These are phyloP conservation scores for Thelephora terrestris DNA, from an alignment of 1,284 basidiomycete species.

Conservation along the genomic window DNA sequence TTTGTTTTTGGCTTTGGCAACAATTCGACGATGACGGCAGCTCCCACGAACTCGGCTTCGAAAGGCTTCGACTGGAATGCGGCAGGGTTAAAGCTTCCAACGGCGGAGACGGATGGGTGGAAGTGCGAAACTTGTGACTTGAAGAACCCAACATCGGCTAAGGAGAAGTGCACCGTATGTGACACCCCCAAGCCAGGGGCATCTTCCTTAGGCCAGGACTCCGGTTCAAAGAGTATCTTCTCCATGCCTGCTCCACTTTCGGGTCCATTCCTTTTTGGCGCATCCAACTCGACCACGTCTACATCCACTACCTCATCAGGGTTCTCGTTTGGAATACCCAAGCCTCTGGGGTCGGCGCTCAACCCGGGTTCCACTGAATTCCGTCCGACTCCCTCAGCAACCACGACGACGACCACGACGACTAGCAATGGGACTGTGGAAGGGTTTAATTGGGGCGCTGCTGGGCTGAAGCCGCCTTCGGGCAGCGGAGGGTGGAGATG, in stretches of 20 bases:
- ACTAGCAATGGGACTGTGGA: constrained; percentile 17
- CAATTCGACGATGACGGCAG: not conserved
- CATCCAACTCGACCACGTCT: too few species aligned
- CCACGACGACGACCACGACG: not conserved
- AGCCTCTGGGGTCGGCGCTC: too few species aligned
- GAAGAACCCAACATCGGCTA: constrained; percentile 32
- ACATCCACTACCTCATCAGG: too few species aligned
- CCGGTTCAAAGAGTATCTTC: too few species aligned
- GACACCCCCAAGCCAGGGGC: constrained; percentile 22
- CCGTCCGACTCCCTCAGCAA: not conserved
- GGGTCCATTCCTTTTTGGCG: too few species aligned
- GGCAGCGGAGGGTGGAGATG: constrained; percentile 32
- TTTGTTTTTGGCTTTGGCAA: constrained; percentile 6
- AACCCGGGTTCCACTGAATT: too few species aligned
- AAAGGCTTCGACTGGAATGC: constrained; percentile 31
- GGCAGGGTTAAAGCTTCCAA: constrained; percentile 13
- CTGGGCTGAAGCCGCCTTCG: constrained; percentile 33
- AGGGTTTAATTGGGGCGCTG: constrained; percentile 44
- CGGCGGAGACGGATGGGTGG: constrained; percentile 26
- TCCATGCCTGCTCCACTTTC: too few species aligned
- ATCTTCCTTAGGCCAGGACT: constrained; percentile 7
- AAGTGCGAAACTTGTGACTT: constrained; percentile 36
- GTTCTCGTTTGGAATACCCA: too few species aligned
- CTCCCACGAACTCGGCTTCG: not conserved
- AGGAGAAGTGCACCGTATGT: constrained; percentile 42